Base-by-base conservation (phyloP, 176 grass and related monocot species). In the Aegilops bicornis region DNA sequence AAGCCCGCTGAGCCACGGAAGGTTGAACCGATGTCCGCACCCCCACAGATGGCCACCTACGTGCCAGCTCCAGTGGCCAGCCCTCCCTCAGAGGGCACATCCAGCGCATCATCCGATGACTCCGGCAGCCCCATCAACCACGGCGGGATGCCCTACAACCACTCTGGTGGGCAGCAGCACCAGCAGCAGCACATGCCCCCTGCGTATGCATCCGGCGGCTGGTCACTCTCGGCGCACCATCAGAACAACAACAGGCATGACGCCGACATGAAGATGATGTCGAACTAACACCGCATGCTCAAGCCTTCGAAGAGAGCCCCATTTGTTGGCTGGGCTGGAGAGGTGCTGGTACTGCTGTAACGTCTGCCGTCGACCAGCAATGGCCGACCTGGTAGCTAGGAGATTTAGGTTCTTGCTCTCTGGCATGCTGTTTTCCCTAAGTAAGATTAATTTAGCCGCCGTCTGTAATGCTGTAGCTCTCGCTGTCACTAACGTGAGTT, bases 191-290 rank as follows among this genome's bases (percentile, higher is more conserved):
- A 95, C 79, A 81, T 95, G 78, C 91, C 89, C 3, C 90, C 93
- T 69, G 72, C 89, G 4, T 98, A 93, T 0, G 85, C 89, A 10
- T 91, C 93, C 0, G 86, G 90, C 0, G 91, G 89, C 36, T 98
- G 95, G 95, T 82, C 95, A 2, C 93, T 93, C 70, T 85, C 91
- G 10, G 87, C 87, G 25, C 91, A 91, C 65, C 94, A 95, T 73
- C 91, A 91, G 91, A 91, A 84, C 29, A 77, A 77, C 73, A 77
- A 33, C 73, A 93, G 93, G 75, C 95, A 91, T 17, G 95, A 95
- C 25, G 87, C 95, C 62, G 93, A 95, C 87, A 90, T 98, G 80
- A 93, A 98, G 91, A 88, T 95, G 91, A 92, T 95, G 89, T 91
- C 87, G 0, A 95, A 95, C 86, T 95, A 89, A 90, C 86, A 67